phyloP scores from a whole-genome alignment of 192 early-diverging fungal genomes.

The Entomortierella parvispora region DNA sequence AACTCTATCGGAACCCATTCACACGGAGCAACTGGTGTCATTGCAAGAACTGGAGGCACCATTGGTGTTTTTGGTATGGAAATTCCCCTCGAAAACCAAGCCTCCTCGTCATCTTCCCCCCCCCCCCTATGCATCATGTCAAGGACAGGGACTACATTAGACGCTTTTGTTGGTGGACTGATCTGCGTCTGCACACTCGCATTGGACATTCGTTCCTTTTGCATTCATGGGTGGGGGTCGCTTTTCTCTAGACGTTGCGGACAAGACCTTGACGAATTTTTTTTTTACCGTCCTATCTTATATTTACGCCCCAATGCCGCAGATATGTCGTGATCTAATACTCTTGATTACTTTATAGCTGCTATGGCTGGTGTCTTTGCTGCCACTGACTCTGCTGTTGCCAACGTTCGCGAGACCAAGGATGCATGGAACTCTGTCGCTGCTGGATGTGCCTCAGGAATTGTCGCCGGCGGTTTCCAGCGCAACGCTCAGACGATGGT shows the following conservation, averaged over 20 bases:
- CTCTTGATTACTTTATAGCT: slow-evolving; percentile 58
- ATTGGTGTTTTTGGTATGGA: slow-evolving; percentile 75
- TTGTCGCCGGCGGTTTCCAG: slow-evolving; percentile 69
- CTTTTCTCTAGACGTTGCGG: too few species aligned
- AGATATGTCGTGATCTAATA: too few species aligned
- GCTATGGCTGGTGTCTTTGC: slow-evolving; percentile 85
- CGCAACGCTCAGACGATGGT: slow-evolving; percentile 70
- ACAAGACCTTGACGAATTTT: too few species aligned
- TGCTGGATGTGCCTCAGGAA: slow-evolving; percentile 78
- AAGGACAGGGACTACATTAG: too few species aligned
- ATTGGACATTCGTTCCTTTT: too few species aligned
- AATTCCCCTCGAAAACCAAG: too few species aligned
- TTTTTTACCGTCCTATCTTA: too few species aligned
- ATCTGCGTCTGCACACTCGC: too few species aligned
- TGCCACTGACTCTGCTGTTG: slow-evolving; percentile 66
- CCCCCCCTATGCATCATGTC: too few species aligned
- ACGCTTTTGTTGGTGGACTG: too few species aligned
- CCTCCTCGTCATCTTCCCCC: neutral
- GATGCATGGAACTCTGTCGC: slow-evolving; percentile 77
- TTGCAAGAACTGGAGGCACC: slow-evolving; percentile 71
- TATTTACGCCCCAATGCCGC: too few species aligned
- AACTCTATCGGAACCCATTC: slow-evolving; percentile 67
- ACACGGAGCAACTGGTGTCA: slow-evolving; percentile 61
- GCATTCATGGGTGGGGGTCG: too few species aligned
- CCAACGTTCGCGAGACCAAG: slow-evolving; percentile 70